Evolutionary conservation across 2,329 filamentous ascomycete species (phyloP).

Genomic region (Rhinocladiella similis): DNA sequence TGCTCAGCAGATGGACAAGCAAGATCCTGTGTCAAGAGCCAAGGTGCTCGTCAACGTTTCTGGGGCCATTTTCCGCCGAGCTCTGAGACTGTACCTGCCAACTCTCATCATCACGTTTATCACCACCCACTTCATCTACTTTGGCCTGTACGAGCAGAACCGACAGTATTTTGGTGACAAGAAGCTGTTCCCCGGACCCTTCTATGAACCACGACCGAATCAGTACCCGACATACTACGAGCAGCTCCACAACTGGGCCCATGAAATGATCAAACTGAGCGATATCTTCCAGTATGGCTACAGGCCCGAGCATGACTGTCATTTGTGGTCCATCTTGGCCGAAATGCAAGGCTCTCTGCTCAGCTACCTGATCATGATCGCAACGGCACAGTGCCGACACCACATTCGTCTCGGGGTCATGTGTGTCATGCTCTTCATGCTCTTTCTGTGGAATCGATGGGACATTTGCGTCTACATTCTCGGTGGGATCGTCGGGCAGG

Average conservation of each 20-base stretch:
- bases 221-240: constrained; percentile 34
- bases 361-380: constrained; percentile 43
- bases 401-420: constrained; percentile 37
- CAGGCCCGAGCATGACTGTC: constrained; percentile 42
- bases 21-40: constrained; percentile 40
- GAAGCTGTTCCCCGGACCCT: constrained; percentile 26
- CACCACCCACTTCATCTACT: constrained; percentile 43
- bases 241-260: constrained; percentile 41
- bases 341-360: constrained; percentile 48
- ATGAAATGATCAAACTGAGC: constrained; percentile 28
- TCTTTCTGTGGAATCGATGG: constrained; percentile 46
- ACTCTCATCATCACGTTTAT: constrained; percentile 42
- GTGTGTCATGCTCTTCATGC: constrained; percentile 38
- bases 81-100: constrained; percentile 46
- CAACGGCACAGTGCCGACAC: constrained; percentile 38
- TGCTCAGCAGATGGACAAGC: constrained; percentile 42
- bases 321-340: constrained; percentile 50
- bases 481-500: constrained; percentile 45
- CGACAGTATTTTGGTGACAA: constrained; percentile 16
- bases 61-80: constrained; percentile 46
- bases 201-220: constrained; percentile 42
- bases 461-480: constrained; percentile 45
- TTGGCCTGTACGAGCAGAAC: constrained; percentile 35
- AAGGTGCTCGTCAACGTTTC: constrained; percentile 43
- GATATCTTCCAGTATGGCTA: constrained; percentile 19